These are phyloP conservation scores for Paracoccidioides lutzii DNA, from an alignment of 2,329 filamentous ascomycete genomes.

Conservation along the genomic window DNA sequence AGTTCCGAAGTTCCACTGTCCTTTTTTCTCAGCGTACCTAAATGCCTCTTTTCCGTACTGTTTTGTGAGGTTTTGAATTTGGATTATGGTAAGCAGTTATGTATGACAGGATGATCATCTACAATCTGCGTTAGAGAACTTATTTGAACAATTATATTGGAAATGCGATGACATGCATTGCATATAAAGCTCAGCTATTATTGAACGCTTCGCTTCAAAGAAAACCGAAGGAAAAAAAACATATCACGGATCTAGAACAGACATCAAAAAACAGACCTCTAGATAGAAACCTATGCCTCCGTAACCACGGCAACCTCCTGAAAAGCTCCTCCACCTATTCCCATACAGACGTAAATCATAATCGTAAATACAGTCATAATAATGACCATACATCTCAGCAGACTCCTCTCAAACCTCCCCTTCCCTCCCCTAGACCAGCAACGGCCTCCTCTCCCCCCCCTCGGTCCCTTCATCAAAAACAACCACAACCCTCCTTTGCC, in stretches of 20 bases:
- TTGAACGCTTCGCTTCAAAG: too few species aligned
- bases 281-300: neutral
- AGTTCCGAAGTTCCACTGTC: neutral
- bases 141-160: too few species aligned
- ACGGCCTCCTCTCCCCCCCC: conserved; percentile 16
- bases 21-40: neutral
- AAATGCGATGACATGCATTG: too few species aligned
- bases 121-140: neutral
- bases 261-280: neutral
- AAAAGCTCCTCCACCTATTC: neutral
- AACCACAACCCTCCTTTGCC: neutral
- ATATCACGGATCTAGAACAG: neutral
- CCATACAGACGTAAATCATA: neutral
- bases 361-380: neutral
- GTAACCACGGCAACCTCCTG: too few species aligned
- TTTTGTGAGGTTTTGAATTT: neutral
- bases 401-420: neutral
- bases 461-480: conserved; percentile 1
- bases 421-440: conserved; percentile 12
- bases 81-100: neutral
- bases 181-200: too few species aligned
- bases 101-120: neutral
- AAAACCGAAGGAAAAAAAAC: neutral
- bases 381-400: neutral
- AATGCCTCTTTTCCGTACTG: neutral